phyloP scores from a whole-genome alignment of 2,329 filamentous ascomycete species.

The Metarhizium robertsii region DNA sequence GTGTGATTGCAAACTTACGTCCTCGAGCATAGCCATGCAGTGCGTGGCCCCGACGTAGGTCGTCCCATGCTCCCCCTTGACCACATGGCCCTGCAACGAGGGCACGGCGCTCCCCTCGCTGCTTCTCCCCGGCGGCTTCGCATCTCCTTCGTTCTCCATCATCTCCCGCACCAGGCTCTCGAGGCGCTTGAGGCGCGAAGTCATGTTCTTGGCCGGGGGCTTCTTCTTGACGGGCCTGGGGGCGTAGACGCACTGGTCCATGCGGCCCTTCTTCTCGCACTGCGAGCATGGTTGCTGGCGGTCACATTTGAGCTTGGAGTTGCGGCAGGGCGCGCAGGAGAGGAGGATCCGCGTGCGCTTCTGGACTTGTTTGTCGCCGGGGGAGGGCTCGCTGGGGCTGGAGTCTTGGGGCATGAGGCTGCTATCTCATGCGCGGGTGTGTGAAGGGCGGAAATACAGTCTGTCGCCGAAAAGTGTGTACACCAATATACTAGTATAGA shows the following conservation, averaged over 20 bases:
- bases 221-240: conserved; percentile 31
- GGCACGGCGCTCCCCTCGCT: too few relatives aligned
- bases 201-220: conserved; percentile 39
- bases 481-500: too few relatives aligned
- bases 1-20: conserved; percentile 30
- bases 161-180: too few relatives aligned
- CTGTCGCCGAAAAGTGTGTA: too few relatives aligned
- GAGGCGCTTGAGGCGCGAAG: too few relatives aligned
- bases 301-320: conserved; percentile 12
- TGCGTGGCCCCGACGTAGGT: too few relatives aligned
- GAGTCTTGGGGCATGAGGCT: conserved; percentile 6
- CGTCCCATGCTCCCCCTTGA: too few relatives aligned
- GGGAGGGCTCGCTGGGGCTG: conserved; percentile 12
- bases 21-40: conserved; percentile 50
- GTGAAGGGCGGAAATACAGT: too few relatives aligned
- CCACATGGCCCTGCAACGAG: too few relatives aligned
- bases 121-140: too few relatives aligned
- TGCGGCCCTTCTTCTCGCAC: conserved; percentile 39
- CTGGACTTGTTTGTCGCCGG: conserved; percentile 6
- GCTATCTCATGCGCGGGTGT: too few relatives aligned
- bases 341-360: conserved; percentile 42
- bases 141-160: too few relatives aligned
- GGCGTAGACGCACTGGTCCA: conserved; percentile 38
- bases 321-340: conserved; percentile 42
- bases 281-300: conserved; percentile 19